Evolutionary conservation across 2,329 filamentous ascomycete species (phyloP), one percentile per base, ranked within the genome.

Genomic region (Zasmidium cellare): DNA sequence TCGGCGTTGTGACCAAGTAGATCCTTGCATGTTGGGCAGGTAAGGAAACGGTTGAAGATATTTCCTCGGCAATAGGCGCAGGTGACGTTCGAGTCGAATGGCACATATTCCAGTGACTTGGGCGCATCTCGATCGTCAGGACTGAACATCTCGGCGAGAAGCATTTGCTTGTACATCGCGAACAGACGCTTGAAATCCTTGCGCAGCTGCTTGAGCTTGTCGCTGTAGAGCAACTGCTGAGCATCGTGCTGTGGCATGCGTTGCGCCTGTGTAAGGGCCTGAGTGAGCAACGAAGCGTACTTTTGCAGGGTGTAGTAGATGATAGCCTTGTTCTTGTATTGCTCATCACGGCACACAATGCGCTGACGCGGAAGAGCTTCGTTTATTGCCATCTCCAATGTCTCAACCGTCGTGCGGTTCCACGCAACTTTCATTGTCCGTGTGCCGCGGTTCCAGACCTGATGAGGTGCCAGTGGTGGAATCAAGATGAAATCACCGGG

Each of bases 301-400:
- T 92, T 94, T 11, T 88, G 78, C 2, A 97, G 80, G 0, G 92
- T 91, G 71, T 88, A 96, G 73, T 92, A 96, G 46, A 97, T 82
- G 57, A 97, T 97, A 3, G 92, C 91, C 73, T 97, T 97, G 77
- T 96, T 97, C 74, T 97, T 97, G 80, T 99, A 99, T 73, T 97
- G 93, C 72, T 99, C 94, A 65, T 99, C 94, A 38, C 94, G 89
- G 71, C 94, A 97, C 2, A 97, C 93, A 65, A 97, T 84, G 12
- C 92, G 85, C 9, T 92, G 91, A 66, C 92, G 91, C 0, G 92
- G 92, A 2, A 99, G 80, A 0, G 93, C 92, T 76, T 97, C 94
- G 58, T 87, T 83, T 19, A 97, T 74, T 0, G 93, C 94, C 72
- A 96, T 80, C 63, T 93, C 89, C 2, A 99, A 81, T 0, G 94